phyloP scores from a whole-genome alignment of 345 rosid species.

The Lumnitzera racemosa region DNA sequence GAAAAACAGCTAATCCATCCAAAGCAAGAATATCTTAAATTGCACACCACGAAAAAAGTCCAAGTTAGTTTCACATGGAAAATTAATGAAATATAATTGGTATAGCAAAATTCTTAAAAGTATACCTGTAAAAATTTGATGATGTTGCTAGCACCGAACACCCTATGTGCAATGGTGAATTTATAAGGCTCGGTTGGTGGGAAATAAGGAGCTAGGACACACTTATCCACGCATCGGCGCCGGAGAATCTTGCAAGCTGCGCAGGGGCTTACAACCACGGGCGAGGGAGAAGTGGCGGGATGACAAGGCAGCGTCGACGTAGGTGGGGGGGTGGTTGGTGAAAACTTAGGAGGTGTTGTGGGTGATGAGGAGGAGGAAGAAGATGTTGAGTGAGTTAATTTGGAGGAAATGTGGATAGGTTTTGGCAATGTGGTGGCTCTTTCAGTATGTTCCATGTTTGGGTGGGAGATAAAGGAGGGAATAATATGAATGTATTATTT shows the following conservation, averaged over 20 bases:
- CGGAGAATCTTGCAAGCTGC: slow-evolving; percentile 44
- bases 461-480: background rate
- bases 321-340: slow-evolving; percentile 9
- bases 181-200: slow-evolving; percentile 38
- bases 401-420: background rate
- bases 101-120: too few species aligned
- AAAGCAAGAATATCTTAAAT: too few species aligned
- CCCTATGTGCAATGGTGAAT: slow-evolving; percentile 41
- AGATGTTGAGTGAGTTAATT: slow-evolving; percentile 2
- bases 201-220: slow-evolving; percentile 36
- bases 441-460: slow-evolving; percentile 7
- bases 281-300: slow-evolving; percentile 7
- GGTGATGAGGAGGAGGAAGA: slow-evolving; percentile 10
- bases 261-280: slow-evolving; percentile 33
- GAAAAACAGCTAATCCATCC: too few species aligned
- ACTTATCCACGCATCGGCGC: slow-evolving; percentile 32
- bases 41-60: background rate
- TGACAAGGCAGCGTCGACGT: slow-evolving; percentile 2
- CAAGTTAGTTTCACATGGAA: background rate
- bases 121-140: slow-evolving; percentile 43
- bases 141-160: slow-evolving; percentile 45
- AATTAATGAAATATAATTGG: too few species aligned
- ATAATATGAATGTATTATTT: too few species aligned
- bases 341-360: slow-evolving; percentile 2
- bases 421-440: background rate